phyloP scores from a whole-genome alignment of 1,284 basidiomycete species.

The Grifola frondosa region DNA sequence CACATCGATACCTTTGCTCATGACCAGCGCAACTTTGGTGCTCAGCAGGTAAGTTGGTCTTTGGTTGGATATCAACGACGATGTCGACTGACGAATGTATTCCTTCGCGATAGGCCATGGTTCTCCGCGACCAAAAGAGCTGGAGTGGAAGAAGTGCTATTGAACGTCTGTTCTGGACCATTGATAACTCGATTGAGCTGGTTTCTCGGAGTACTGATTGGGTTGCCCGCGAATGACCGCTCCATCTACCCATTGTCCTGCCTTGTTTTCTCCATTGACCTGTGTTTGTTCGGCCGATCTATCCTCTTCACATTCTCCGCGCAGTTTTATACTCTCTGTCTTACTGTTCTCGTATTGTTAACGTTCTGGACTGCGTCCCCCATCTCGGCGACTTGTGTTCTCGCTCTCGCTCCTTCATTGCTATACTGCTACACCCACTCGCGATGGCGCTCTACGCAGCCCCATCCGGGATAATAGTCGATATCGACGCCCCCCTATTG shows the following conservation, averaged over 20 bases:
- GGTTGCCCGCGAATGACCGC: slow-evolving; percentile 67
- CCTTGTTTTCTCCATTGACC: slow-evolving; percentile 5
- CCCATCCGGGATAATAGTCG: too few species aligned
- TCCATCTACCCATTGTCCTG: slow-evolving; percentile 6
- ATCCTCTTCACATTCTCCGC: not conserved
- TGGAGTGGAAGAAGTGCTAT: slow-evolving; percentile 88
- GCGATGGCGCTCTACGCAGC: too few species aligned
- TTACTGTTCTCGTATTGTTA: not conserved
- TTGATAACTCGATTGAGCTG: slow-evolving; percentile 82
- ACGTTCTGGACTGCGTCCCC: too few species aligned
- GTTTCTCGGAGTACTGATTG: slow-evolving; percentile 80
- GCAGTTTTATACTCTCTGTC: not conserved
- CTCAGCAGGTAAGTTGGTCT: slow-evolving; percentile 84
- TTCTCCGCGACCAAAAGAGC: slow-evolving; percentile 87
- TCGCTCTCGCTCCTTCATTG: too few species aligned
- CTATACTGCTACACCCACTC: too few species aligned
- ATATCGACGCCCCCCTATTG: too few species aligned
- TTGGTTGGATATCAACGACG: too few species aligned
- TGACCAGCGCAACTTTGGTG: slow-evolving; percentile 89
- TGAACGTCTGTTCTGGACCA: slow-evolving; percentile 87
- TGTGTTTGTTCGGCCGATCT: too few species aligned
- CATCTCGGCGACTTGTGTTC: too few species aligned
- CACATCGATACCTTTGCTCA: slow-evolving; percentile 88
- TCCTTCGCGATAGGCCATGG: slow-evolving; percentile 71
- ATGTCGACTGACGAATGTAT: too few species aligned